Conservation (phyloP, 2,329 filamentous ascomycete species). For the Aspergillus vadensis region DNA sequence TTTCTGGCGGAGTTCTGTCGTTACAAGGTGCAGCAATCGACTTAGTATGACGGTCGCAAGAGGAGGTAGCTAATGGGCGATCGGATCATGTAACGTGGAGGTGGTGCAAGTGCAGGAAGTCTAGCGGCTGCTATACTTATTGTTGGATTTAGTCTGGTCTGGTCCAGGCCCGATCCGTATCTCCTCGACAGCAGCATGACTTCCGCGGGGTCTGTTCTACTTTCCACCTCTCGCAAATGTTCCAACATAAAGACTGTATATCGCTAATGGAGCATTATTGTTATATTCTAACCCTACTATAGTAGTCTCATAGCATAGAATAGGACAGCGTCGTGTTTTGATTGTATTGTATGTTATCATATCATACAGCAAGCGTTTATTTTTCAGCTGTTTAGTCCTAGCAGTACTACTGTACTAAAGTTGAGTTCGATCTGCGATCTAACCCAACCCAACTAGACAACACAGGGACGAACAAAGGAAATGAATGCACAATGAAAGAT, state of each 20-base stretch:
- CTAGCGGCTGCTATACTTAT: too few relatives aligned
- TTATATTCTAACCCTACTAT: neutral
- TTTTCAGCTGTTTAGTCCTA: neutral
- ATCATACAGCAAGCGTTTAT: neutral
- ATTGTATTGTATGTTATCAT: neutral
- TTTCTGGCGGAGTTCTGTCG: constrained; percentile 32
- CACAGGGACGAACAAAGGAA: neutral
- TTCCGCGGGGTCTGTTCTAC: neutral
- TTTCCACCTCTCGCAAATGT: constrained; percentile 4
- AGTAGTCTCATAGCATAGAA: neutral
- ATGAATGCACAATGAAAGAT: neutral
- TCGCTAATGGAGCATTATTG: neutral
- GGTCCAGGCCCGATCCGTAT: too few relatives aligned
- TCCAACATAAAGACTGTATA: constrained; percentile 11
- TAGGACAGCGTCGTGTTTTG: too few relatives aligned
- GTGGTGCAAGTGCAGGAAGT: neutral
- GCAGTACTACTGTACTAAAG: too few relatives aligned
- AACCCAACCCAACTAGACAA: neutral
- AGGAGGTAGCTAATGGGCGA: constrained; percentile 18
- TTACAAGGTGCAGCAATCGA: constrained; percentile 19
- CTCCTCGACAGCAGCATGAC: neutral
- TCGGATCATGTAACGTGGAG: constrained; percentile 16
- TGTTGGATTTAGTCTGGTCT: too few relatives aligned
- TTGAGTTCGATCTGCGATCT: neutral
- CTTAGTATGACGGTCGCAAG: constrained; percentile 17